Conservation (phyloP, 768 basidiomycete species). For the Lentinula boryana region DNA sequence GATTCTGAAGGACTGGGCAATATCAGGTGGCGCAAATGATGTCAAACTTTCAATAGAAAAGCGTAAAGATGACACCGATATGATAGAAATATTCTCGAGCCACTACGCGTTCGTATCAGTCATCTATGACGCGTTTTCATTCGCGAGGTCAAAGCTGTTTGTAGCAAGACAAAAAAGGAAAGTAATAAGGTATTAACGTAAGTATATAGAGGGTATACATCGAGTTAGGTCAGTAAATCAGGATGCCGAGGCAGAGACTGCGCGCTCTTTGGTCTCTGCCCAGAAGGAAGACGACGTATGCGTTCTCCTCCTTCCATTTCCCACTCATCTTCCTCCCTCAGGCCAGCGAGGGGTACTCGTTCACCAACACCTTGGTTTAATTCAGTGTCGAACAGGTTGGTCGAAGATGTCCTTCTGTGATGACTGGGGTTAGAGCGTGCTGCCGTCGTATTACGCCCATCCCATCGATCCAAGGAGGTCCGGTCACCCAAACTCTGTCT, state of each 20-base stretch:
- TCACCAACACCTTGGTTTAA: neutral
- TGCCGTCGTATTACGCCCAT: neutral
- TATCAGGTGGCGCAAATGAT: too few relatives aligned
- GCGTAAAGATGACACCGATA: too few relatives aligned
- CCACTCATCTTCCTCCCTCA: neutral
- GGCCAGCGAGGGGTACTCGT: neutral
- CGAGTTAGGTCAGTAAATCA: neutral
- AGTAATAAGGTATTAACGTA: neutral
- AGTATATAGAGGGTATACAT: neutral
- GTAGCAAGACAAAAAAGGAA: neutral
- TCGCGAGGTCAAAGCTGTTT: neutral
- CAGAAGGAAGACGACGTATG: neutral
- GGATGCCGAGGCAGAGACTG: neutral
- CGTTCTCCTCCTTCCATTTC: neutral
- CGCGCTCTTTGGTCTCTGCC: neutral
- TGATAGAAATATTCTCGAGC: too few relatives aligned
- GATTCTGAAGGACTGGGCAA: too few relatives aligned
- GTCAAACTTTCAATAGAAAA: too few relatives aligned
- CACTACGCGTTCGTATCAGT: neutral
- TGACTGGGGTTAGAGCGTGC: neutral
- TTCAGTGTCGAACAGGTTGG: neutral
- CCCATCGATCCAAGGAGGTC: slow-evolving; percentile 3
- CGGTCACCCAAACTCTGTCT: neutral
- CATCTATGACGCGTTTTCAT: neutral
- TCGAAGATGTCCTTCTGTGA: neutral